Evolutionary conservation across 805 yeast species (phyloP).

Genomic region (Limtongia smithiae): DNA sequence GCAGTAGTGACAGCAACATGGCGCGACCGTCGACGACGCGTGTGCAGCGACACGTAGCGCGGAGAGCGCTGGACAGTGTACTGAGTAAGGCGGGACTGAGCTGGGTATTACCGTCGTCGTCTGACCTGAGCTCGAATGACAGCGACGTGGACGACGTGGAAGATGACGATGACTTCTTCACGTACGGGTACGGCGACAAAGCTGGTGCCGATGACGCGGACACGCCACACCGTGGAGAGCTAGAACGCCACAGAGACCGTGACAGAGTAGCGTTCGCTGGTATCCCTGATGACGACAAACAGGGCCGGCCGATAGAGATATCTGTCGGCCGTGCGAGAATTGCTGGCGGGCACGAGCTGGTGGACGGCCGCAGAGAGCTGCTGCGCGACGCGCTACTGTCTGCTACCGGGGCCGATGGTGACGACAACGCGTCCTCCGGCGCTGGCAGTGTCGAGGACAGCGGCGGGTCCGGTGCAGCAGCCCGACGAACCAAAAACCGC

Average conservation of each 20-base stretch:
- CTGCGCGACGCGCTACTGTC: no score
- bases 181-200: no score
- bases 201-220: background rate
- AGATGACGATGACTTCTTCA: background rate
- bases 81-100: no score
- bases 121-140: background rate
- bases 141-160: constrained; percentile 1
- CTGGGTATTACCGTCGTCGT: no score
- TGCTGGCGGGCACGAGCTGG: no score
- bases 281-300: background rate
- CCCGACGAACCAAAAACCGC: background rate
- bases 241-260: constrained; percentile 2
- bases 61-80: background rate
- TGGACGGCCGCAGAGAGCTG: no score
- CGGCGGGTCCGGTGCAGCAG: background rate
- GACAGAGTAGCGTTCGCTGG: constrained; percentile 5
- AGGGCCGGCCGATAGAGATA: no score
- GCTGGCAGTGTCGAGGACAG: no score
- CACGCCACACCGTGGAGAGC: no score
- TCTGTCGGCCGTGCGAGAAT: no score
- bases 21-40: background rate
- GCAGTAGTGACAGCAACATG: background rate
- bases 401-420: no score
- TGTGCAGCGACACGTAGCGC: background rate
- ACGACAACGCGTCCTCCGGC: no score